Base-by-base conservation (phyloP, 768 basidiomycete species). In the Lactifluus rugatus region DNA sequence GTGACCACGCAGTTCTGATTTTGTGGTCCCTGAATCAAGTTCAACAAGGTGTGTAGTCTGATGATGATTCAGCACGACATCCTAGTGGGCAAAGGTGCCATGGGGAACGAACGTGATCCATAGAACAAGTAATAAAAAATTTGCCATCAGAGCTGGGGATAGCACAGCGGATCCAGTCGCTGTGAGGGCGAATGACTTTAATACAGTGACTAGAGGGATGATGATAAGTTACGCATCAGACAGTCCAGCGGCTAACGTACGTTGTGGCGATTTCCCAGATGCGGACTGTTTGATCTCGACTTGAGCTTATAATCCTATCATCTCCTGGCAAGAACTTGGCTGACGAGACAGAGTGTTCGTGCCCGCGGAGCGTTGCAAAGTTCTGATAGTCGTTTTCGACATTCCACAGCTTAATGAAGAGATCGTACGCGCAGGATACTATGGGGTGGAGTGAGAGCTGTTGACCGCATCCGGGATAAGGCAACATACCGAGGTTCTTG, bases 371-470 rank as follows among this genome's bases (percentile, higher is more conserved):
- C 5, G 80, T 81, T 64, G 76, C 76, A 44, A 71, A 71, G 63
- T 80, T 80, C 65, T 76, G 78, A 67, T 79, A 83, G 47, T 81
- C 80, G 65, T 82, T 77, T 47, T 72, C 68, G 6, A 75, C 74
- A 64, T 81, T 77, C 81, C 81, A 83, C 17, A 83, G 60, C 66
- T 81, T 81, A 62, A 83, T 73, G 50, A 79, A 78, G 25, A 82
- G 68, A 62, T 82, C 81, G 21, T 76, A 75, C 1, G 81, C 81
- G 62, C 77, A 79, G 0, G 81, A 78, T n/a, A 81, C 81, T 81
- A 14, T n/a, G 17, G 10, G 17, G 37, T 3, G 10, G 47, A 21
- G 54, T 47, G 13, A 46, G 28, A 23, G 34, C 2, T 21, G 25
- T 19, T 11, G 14, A 28, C 11, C 50, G 46, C 13, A 34, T n/a